A percentile compares a stretch with the other conserved stretches of the same genome.
Evolutionary conservation across 768 basidiomycete genomes (phyloP).

Genomic region (Daedaleopsis nitida): DNA sequence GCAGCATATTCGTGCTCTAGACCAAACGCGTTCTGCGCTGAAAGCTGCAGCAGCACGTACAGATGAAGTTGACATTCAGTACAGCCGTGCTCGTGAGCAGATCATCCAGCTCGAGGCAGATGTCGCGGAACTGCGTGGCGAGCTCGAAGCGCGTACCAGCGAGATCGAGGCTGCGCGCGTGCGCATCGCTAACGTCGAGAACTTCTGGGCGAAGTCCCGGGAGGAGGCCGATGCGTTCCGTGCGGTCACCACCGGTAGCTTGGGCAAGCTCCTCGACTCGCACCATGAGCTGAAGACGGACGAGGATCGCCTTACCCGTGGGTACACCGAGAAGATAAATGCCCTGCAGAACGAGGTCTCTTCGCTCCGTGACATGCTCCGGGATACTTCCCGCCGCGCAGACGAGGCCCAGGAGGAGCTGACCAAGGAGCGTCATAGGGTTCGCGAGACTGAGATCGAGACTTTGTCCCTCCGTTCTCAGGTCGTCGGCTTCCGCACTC

Average conservation of each 20-base stretch:
- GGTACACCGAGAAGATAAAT: conserved; percentile 79
- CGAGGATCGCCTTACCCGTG: conserved; percentile 74
- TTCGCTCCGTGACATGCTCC: conserved; percentile 77
- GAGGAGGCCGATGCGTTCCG: conserved; percentile 92
- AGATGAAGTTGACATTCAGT: conserved; percentile 75
- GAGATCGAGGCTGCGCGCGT: conserved; percentile 73
- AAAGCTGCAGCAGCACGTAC: conserved; percentile 74
- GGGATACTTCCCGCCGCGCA: conserved; percentile 70
- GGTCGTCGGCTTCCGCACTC: conserved; percentile 69
- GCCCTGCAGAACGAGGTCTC: conserved; percentile 78
- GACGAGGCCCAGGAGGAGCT: conserved; percentile 72
- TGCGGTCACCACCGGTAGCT: conserved; percentile 80
- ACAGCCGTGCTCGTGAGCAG: conserved; percentile 69
- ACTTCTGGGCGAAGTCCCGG: conserved; percentile 87
- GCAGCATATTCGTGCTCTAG: conserved; percentile 84
- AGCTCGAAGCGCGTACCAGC: conserved; percentile 71
- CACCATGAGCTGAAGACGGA: conserved; percentile 85
- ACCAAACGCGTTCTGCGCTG: conserved; percentile 81
- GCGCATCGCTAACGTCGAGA: conserved; percentile 79
- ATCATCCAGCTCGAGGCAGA: conserved; percentile 74
- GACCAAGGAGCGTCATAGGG: conserved; percentile 63
- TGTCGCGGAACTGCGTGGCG: conserved; percentile 74
- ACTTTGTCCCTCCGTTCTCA: conserved; percentile 70
- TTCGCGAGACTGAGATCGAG: conserved; percentile 65
- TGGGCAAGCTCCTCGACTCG: conserved; percentile 85